Evolutionary conservation across 169 alveolate species (phyloP).

Genomic region (Cystoisospora suis): DNA sequence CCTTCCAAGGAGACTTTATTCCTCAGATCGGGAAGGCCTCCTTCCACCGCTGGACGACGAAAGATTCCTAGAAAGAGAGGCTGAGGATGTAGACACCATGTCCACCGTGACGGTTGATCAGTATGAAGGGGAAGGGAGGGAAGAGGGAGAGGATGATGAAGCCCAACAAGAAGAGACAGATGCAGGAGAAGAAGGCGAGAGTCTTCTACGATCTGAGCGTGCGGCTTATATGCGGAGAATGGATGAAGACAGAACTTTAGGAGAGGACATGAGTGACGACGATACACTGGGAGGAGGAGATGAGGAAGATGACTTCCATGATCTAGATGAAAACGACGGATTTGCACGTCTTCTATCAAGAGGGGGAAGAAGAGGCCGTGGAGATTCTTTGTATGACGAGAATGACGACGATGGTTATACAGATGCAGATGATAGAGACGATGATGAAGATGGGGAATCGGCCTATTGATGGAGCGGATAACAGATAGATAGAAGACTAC

Average conservation of each 20-base stretch:
- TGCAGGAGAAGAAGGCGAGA: background rate
- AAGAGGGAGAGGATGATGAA: background rate
- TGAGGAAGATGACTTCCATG: background rate
- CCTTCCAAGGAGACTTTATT: background rate
- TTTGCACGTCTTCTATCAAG: no score
- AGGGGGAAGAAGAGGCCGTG: background rate
- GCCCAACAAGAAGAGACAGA: background rate
- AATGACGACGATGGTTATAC: no score
- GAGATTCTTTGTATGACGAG: background rate
- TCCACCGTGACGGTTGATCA: background rate
- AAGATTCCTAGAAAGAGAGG: no score
- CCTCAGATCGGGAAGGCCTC: background rate
- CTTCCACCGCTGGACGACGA: no score
- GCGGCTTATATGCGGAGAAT: background rate
- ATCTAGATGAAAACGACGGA: background rate
- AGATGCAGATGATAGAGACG: no score
- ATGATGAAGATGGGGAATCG: no score
- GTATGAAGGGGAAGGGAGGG: background rate
- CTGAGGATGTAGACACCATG: no score
- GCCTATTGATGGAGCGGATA: no score
- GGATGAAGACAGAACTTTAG: no score
- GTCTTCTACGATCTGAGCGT: background rate
- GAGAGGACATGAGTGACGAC: background rate
- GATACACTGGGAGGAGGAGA: background rate
- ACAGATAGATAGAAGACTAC: no score